Conservation (phyloP, 2,329 filamentous ascomycete species). For the Aspergillus alliaceus region DNA sequence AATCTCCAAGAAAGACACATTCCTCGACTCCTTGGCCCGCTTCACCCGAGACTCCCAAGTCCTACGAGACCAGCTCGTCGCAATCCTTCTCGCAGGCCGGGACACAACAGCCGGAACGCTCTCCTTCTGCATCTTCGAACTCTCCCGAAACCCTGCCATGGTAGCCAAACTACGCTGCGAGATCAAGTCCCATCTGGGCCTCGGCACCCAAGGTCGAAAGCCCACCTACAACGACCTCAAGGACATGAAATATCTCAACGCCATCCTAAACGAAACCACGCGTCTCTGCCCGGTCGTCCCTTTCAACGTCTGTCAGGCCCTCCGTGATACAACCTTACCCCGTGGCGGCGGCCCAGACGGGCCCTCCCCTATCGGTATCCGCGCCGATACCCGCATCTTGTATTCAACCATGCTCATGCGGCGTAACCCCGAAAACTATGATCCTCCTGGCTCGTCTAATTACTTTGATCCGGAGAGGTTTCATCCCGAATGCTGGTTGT, state of each 20-base stretch:
- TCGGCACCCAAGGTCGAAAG: constrained; percentile 49
- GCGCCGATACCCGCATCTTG: constrained; percentile 48
- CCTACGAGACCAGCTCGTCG: constrained; percentile 80
- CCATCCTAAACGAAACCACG: constrained; percentile 73
- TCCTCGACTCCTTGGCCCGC: constrained; percentile 78
- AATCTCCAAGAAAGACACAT: constrained; percentile 72
- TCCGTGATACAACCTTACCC: constrained; percentile 73
- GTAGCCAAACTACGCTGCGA: constrained; percentile 70
- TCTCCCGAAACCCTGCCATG: constrained; percentile 68
- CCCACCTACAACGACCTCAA: constrained; percentile 78
- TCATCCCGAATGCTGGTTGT: constrained; percentile 53
- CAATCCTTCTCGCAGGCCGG: constrained; percentile 74
- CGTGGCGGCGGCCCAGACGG: constrained; percentile 57
- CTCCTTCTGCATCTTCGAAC: constrained; percentile 79
- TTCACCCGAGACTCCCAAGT: constrained; percentile 67
- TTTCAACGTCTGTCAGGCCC: constrained; percentile 72
- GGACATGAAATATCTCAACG: constrained; percentile 76
- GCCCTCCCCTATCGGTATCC: constrained; percentile 45
- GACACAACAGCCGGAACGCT: constrained; percentile 85
- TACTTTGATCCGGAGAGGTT: constrained; percentile 46
- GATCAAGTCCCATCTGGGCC: constrained; percentile 67
- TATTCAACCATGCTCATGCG: constrained; percentile 57
- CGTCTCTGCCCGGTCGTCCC: constrained; percentile 77
- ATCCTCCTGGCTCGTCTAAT: constrained; percentile 34
- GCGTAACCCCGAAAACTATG: constrained; percentile 51